A percentile compares a stretch with the other conserved stretches of the same genome.
These are phyloP conservation scores for Nakazawaea pomicola DNA, from an alignment of 805 yeast species.

Conservation along the genomic window DNA sequence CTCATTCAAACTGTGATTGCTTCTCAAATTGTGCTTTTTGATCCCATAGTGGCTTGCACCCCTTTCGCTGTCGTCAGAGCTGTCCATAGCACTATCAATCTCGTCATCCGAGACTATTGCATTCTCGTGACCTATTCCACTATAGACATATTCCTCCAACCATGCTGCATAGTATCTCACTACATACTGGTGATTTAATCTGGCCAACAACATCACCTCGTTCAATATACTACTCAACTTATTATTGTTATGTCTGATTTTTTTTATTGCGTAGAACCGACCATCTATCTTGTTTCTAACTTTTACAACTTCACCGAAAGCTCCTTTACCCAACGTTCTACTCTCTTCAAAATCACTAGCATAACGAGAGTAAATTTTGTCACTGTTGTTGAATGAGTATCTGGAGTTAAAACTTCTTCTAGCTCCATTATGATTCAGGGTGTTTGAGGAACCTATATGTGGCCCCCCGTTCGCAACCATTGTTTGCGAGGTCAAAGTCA, in stretches of 20 bases:
- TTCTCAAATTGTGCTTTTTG: too few relatives aligned
- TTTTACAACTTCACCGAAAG: constrained; percentile 97
- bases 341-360: constrained; percentile 93
- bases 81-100: constrained; percentile 28
- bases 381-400: constrained; percentile 22
- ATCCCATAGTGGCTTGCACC: constrained; percentile 21
- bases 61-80: constrained; percentile 23
- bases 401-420: constrained; percentile 38
- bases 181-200: constrained; percentile 91
- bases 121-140: constrained; percentile 20
- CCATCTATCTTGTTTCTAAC: constrained; percentile 93
- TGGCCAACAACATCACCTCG: constrained; percentile 87
- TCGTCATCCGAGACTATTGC: constrained; percentile 25
- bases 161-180: constrained; percentile 97
- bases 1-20: constrained; percentile 21
- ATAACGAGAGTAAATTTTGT: constrained; percentile 56
- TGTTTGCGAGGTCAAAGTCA: background rate
- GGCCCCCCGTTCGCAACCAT: constrained; percentile 15
- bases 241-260: constrained; percentile 77
- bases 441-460: constrained; percentile 13
- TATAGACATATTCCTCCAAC: constrained; percentile 56
- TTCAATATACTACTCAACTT: constrained; percentile 76
- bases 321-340: constrained; percentile 88
- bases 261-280: constrained; percentile 89
- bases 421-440: constrained; percentile 21